phyloP scores from a whole-genome alignment of 2,329 filamentous ascomycete species.

The Botrytis pseudocinerea region DNA sequence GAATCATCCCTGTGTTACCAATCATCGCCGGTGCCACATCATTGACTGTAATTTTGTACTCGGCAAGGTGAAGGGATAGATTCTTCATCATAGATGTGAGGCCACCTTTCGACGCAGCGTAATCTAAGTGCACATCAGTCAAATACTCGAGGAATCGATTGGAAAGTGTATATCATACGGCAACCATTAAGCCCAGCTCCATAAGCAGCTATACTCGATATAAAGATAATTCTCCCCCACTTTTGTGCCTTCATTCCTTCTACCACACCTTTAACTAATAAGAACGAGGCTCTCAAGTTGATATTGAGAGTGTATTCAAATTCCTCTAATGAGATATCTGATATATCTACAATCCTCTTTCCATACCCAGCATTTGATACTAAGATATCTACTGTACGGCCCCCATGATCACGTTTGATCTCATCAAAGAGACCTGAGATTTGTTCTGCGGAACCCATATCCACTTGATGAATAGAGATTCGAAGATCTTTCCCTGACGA shows the following conservation, averaged over 20 bases:
- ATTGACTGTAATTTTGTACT: constrained; percentile 50
- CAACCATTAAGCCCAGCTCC: constrained; percentile 37
- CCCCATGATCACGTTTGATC: constrained; percentile 53
- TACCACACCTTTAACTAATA: constrained; percentile 35
- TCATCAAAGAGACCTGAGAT: constrained; percentile 56
- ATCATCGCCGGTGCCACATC: constrained; percentile 51
- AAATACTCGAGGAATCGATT: neutral
- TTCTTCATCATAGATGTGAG: constrained; percentile 50
- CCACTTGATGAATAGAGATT: constrained; percentile 58
- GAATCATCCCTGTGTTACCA: constrained; percentile 48
- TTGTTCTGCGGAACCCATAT: constrained; percentile 55
- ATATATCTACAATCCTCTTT: constrained; percentile 51
- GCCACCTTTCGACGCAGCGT: constrained; percentile 46
- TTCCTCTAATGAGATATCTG: constrained; percentile 36
- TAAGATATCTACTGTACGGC: constrained; percentile 57
- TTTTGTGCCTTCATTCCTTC: constrained; percentile 45
- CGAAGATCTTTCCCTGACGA: constrained; percentile 42
- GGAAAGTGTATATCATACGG: constrained; percentile 27
- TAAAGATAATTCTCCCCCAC: constrained; percentile 38
- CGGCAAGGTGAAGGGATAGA: constrained; percentile 46
- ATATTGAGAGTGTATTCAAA: constrained; percentile 37
- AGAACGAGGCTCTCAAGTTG: constrained; percentile 35
- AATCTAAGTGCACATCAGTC: constrained; percentile 27
- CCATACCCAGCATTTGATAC: constrained; percentile 68
- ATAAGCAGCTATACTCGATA: constrained; percentile 33